Evolutionary conservation across 805 yeast species (phyloP).

Genomic region (Zygoascus biomembranicola): DNA sequence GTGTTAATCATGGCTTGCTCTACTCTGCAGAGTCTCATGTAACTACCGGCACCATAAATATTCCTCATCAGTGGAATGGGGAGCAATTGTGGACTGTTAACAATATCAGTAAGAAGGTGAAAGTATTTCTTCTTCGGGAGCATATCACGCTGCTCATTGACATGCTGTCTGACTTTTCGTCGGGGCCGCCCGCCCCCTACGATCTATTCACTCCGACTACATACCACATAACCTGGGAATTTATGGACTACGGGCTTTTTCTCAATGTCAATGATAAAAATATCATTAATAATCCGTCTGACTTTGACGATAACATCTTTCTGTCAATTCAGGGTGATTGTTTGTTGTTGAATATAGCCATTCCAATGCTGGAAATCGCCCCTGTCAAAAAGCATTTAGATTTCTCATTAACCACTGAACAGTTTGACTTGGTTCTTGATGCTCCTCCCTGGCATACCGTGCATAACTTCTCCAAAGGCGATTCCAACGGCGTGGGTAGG

Average conservation of each 20-base stretch:
- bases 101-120: conserved; percentile 43
- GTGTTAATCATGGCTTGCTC: conserved; percentile 82
- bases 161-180: conserved; percentile 62
- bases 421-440: conserved; percentile 53
- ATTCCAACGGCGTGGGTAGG: conserved; percentile 52
- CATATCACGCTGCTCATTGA: conserved; percentile 71
- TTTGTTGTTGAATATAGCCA: conserved; percentile 36
- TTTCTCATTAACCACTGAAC: conserved; percentile 34
- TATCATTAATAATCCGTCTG: conserved; percentile 82
- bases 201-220: conserved; percentile 67
- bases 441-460: conserved; percentile 93
- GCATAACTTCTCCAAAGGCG: conserved; percentile 53
- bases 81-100: conserved; percentile 58
- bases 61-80: conserved; percentile 82
- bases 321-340: conserved; percentile 62
- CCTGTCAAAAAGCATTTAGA: conserved; percentile 20
- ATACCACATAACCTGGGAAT: conserved; percentile 53
- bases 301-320: conserved; percentile 70
- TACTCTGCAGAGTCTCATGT: conserved; percentile 53
- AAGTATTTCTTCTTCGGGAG: conserved; percentile 67
- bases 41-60: conserved; percentile 49
- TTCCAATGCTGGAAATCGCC: conserved; percentile 47
- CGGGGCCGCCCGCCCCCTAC: conserved; percentile 59
- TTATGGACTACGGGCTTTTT: conserved; percentile 48
- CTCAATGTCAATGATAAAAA: conserved; percentile 82